A percentile compares a stretch with the other conserved stretches of the same genome.
phyloP scores from a whole-genome alignment of 1,139 yeast genomes.

The Hansenula lynferdii region DNA sequence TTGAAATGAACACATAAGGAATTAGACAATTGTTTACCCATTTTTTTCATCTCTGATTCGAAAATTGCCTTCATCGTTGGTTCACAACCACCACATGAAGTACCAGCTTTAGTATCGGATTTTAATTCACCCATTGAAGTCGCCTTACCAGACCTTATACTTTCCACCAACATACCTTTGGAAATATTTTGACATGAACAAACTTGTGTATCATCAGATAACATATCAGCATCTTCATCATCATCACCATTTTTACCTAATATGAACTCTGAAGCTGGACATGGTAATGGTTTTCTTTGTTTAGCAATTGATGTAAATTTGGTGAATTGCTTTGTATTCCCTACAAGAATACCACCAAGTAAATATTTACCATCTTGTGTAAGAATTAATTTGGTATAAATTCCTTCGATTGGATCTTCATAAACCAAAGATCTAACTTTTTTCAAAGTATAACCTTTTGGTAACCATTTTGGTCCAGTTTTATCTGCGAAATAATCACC shows the following conservation, averaged over 20 bases:
- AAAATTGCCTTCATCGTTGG: constrained; percentile 30
- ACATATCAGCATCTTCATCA: constrained; percentile 25
- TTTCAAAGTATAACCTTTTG: constrained; percentile 19
- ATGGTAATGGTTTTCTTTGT: constrained; percentile 24
- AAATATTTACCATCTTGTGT: constrained; percentile 29
- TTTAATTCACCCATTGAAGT: constrained; percentile 26
- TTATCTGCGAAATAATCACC: constrained; percentile 31
- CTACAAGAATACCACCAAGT: constrained; percentile 30
- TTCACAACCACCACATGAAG: constrained; percentile 33
- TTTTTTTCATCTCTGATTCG: constrained; percentile 28
- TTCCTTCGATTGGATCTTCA: constrained; percentile 28
- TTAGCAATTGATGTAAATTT: constrained; percentile 25
- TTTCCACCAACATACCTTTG: constrained; percentile 25
- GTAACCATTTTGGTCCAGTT: constrained; percentile 28
- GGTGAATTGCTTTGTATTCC: constrained; percentile 27
- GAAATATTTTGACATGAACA: constrained; percentile 30
- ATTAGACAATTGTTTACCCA: constrained; percentile 27
- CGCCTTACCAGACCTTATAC: constrained; percentile 25
- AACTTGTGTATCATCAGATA: constrained; percentile 29
- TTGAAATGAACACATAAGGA: constrained; percentile 28
- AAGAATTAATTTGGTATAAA: constrained; percentile 28
- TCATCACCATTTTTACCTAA: constrained; percentile 21
- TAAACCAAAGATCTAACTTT: constrained; percentile 23
- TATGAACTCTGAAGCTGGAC: constrained; percentile 27
- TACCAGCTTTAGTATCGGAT: constrained; percentile 29